Evolutionary conservation across 495 filamentous ascomycete genomes (phyloP), one percentile per base, ranked within the genome.

Genomic region (Podospora didyma): DNA sequence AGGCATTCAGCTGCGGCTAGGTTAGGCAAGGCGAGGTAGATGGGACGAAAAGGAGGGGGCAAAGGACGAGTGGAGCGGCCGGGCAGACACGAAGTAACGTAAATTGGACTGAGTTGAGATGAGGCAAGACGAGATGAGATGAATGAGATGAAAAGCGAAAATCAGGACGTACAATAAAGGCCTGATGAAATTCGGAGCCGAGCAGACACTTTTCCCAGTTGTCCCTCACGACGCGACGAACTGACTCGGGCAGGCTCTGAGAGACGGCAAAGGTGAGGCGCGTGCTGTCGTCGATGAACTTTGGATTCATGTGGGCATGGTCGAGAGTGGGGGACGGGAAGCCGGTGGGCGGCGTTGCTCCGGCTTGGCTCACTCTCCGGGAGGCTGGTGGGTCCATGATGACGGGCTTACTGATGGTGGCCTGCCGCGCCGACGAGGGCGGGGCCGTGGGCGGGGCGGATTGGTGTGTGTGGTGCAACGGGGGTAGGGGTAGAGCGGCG

Each of bases 161-260:
- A n/a, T n/a, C n/a, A n/a, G 22, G 39, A 73, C 76, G 76, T 60
- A 80, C 77, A 52, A 79, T 50, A 54, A 79, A 80, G 14, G 75
- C 73, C 28, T 74, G 69, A 53, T 80, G 77, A 57, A 78, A 80
- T 46, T 80, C 77, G 50, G 73, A 74, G 17, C 77, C 77, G n/a
- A 77, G 55, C n/a, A 79, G 55, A 39, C 72, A 77, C 51, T 76
- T 77, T 48, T 77, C 67, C 77, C 77, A 79, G 53, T 77, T 71
- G 45, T 79, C 75, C 9, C 77, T 69, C 9, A 79, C 56, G 17
- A 71, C 63, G 53, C 73, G 69, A 24, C 76, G 69, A 9, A 78
- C 76, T 3, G 75, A 70, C 57, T 74, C 70, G 17, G 76, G 69
- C 7, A 73, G 51, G 52, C 73, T 72, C 53, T 75, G 72, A 22